Evolutionary conservation across 345 rosid genomes (phyloP).

Genomic region (Draba incana): DNA sequence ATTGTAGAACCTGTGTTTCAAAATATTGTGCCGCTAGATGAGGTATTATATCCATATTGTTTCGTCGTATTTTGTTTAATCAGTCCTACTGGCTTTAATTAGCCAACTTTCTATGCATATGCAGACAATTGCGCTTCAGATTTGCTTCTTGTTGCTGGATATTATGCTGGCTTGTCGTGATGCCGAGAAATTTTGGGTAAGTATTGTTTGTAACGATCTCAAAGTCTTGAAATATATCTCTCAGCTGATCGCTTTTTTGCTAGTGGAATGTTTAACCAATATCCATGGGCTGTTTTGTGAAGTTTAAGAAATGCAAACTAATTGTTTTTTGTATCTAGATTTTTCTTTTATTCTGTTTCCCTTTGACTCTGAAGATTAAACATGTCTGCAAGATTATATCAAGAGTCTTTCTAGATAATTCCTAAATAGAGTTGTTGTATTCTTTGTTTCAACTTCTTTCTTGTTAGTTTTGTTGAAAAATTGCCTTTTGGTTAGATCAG

Average conservation of each 20-base stretch:
- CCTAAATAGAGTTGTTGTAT: background rate
- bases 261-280: background rate
- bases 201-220: conserved; percentile 36
- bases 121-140: conserved; percentile 87
- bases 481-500: background rate
- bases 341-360: conserved; percentile 2
- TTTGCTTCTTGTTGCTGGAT: conserved; percentile 86
- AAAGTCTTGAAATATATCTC: background rate
- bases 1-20: conserved; percentile 73
- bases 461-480: background rate
- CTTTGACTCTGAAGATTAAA: background rate
- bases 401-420: background rate
- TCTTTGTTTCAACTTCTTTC: background rate
- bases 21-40: conserved; percentile 81
- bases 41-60: conserved; percentile 53
- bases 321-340: background rate
- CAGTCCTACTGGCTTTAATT: conserved; percentile 29
- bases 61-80: conserved; percentile 10
- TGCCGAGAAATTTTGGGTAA: conserved; percentile 80
- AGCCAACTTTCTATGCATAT: conserved; percentile 33
- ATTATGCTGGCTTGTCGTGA: conserved; percentile 80
- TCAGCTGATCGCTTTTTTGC: conserved; percentile 18
- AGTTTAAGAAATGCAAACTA: conserved; percentile 7
- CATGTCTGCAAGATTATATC: background rate
- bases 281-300: background rate